Conservation (phyloP, 2,329 filamentous ascomycete genomes). For the Neofusicoccum kwambonambiense region DNA sequence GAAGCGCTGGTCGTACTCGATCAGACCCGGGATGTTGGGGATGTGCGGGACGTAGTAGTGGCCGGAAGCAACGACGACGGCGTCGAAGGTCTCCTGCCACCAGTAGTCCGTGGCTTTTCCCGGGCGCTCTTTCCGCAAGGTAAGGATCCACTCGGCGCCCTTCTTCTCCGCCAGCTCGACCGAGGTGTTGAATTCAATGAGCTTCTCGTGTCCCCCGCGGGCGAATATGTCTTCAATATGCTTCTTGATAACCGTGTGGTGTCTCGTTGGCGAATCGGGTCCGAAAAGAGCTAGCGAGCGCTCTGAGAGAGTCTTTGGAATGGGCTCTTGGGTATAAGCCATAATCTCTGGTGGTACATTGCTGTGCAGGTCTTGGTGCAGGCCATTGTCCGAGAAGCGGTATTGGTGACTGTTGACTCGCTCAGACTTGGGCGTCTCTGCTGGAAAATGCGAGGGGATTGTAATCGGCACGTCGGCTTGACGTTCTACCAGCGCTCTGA, state of each 20-base stretch:
- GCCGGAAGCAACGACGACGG: slow-evolving; percentile 71
- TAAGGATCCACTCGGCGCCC: slow-evolving; percentile 31
- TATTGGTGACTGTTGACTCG: slow-evolving; percentile 18
- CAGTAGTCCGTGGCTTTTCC: slow-evolving; percentile 28
- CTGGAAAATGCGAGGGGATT: slow-evolving; percentile 25
- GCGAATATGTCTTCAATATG: slow-evolving; percentile 56
- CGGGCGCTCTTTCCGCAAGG: slow-evolving; percentile 23
- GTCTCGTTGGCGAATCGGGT: slow-evolving; percentile 59
- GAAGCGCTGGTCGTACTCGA: slow-evolving; percentile 58
- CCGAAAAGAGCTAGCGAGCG: slow-evolving; percentile 53
- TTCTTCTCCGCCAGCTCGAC: slow-evolving; percentile 27
- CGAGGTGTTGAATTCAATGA: slow-evolving; percentile 39
- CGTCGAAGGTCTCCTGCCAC: slow-evolving; percentile 55
- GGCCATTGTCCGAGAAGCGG: slow-evolving; percentile 37
- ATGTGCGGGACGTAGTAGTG: slow-evolving; percentile 71
- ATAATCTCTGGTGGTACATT: slow-evolving; percentile 61
- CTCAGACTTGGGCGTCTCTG: slow-evolving; percentile 21
- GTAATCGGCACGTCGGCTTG: slow-evolving; percentile 24
- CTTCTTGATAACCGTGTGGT: slow-evolving; percentile 56
- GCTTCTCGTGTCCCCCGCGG: slow-evolving; percentile 26
- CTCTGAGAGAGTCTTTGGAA: slow-evolving; percentile 46
- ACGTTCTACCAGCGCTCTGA: slow-evolving; percentile 21
- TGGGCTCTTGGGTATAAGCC: slow-evolving; percentile 60
- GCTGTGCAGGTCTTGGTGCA: slow-evolving; percentile 61
- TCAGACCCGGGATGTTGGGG: slow-evolving; percentile 61